Evolutionary conservation across 108 stramenopile genomes (phyloP), one percentile per base, ranked within the genome.

Genomic region (Seminavis robusta): DNA sequence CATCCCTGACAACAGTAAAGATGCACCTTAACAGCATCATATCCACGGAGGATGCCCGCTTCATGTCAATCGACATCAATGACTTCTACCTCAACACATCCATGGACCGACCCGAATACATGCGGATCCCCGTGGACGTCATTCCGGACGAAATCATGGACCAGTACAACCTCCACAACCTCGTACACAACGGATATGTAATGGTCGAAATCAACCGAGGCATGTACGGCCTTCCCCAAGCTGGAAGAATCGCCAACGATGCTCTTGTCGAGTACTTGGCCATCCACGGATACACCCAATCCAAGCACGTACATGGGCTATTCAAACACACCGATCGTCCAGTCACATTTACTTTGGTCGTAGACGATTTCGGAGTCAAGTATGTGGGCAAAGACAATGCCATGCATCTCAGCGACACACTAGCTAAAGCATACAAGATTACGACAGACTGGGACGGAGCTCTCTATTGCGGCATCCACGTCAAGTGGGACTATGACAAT

Each of bases 331-430:
- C 44, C 2, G 44, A 33, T 0, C 43, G 57, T 32, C 48, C 47
- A 43, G 49, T 68, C 10, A 43, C 39, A 32, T 83, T 80, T 53
- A 54, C 62, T 17, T 55, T 83, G 15, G 72, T 76, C 1, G 81
- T 82, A 0, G 76, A 78, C 33, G 77, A 83, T 64, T 73, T 75
- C 29, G 68, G 52, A 11, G 53, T 83, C 45, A 67, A 72, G 56
- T 78, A 74, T 46, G 33, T 48, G 21, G 31, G 43, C 33, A 10
- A 65, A 28, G 56, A 46, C 1, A 61, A 83, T 42, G 64, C 58
- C 1, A 46, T 73, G 15, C 77, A 76, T 36, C 65, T 79, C 47
- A 19, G 69, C 62, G 41, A 47, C 16, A 46, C 50, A 10, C 65
- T 74, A 20, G 20, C 49, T 23, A 26, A 42, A 55, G 49, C 4